Base-by-base conservation (phyloP, 495 filamentous ascomycete genomes). In the Tuber aestivum region DNA sequence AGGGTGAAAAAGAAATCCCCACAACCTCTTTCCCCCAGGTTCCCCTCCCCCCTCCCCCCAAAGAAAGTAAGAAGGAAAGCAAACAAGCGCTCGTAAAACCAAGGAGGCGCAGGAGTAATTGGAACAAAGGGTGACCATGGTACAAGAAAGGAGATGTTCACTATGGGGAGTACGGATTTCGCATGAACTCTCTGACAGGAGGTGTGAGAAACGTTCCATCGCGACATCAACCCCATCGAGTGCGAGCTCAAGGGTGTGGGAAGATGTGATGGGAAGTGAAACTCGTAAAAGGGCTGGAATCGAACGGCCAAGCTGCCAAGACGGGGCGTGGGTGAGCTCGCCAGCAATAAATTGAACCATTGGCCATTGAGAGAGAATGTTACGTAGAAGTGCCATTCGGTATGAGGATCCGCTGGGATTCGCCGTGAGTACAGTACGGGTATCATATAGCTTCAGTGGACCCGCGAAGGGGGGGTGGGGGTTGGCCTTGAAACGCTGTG, bases 241-340 rank as follows among this genome's bases (percentile, higher is more conserved):
- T 61, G n/a, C 50, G 16, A 61, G 50, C 12, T 61, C 10, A n/a
- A n/a, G 9, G 50, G 12, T 32, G 56, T 1, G 56, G 27, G 27
- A 65, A 65, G 56, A 27, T 65, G 56, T 35, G 56, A 65, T 65
- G 27, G 56, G 27, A 65, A 65, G 56, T 65, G 56, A 65, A 65
- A 65, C 56, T 20, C 56, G 56, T 65, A 65, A 18, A 65, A 32
- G 12, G 12, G 56, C 27, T 32, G 56, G 50, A 61, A 32, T 40
- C 21, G 50, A 32, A 18, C 3, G 12, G 56, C 56, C 56, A 65
- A 65, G 56, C 3, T 2, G 56, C 56, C 56, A 65, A 65, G 56
- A 65, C 56, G 56, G 56, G 12, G 14, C 4, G 56, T 35, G 56
- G 27, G 56, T 35, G 56, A 65, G 32, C 56, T 32, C 12, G 16